phyloP scores from a whole-genome alignment of 805 yeast genomes.

The Candida germanica region DNA sequence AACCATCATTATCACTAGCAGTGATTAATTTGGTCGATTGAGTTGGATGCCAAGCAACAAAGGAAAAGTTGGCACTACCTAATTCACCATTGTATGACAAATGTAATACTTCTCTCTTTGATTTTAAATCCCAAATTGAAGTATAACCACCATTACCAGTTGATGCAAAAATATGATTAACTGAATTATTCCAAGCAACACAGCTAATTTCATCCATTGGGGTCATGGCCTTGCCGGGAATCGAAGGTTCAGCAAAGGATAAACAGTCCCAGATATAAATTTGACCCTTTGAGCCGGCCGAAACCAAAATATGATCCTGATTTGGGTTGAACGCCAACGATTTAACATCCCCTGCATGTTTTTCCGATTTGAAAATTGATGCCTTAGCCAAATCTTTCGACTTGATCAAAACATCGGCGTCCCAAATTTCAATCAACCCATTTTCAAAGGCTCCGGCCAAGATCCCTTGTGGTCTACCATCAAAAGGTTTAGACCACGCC shows the following conservation, averaged over 20 bases:
- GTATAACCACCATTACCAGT: constrained; percentile 85
- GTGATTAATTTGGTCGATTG: constrained; percentile 84
- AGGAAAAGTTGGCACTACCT: constrained; percentile 64
- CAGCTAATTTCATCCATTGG: constrained; percentile 78
- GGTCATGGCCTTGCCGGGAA: constrained; percentile 77
- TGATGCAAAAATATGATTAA: constrained; percentile 83
- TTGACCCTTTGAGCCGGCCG: constrained; percentile 90
- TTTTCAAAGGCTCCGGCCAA: constrained; percentile 89
- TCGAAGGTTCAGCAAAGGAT: constrained; percentile 51
- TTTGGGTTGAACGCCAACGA: constrained; percentile 74
- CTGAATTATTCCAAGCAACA: constrained; percentile 84
- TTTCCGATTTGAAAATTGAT: constrained; percentile 48
- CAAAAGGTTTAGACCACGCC: constrained; percentile 72
- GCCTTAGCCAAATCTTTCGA: constrained; percentile 39
- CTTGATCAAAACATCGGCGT: constrained; percentile 49
- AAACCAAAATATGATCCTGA: constrained; percentile 68
- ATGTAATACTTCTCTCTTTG: constrained; percentile 85
- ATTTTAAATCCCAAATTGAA: constrained; percentile 90
- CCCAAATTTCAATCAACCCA: constrained; percentile 79
- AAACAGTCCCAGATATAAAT: constrained; percentile 86
- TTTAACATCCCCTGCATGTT: constrained; percentile 69
- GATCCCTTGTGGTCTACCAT: constrained; percentile 47
- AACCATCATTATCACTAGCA: constrained; percentile 76
- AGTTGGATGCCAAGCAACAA: constrained; percentile 93
- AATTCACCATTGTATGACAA: constrained; percentile 61